Conservation (phyloP, 345 rosid genomes). For the Noccaea bulbosa region DNA sequence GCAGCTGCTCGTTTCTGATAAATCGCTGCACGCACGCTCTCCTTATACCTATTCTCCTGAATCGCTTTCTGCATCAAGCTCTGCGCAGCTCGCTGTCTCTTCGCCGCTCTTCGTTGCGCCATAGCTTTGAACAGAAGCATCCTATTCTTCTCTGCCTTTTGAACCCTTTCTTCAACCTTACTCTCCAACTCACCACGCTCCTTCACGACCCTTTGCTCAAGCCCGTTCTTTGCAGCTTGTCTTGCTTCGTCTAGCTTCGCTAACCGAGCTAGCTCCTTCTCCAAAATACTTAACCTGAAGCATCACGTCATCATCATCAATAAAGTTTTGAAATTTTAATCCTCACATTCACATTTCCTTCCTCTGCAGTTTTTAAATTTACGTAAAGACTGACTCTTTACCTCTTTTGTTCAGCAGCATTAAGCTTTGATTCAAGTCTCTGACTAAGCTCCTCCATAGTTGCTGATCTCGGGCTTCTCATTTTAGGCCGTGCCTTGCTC, state of each 20-base stretch:
- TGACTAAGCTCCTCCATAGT: constrained; percentile 81
- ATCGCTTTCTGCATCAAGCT: constrained; percentile 70
- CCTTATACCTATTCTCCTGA: constrained; percentile 90
- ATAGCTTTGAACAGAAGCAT: constrained; percentile 79
- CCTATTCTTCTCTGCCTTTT: constrained; percentile 89
- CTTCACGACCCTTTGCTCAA: constrained; percentile 65
- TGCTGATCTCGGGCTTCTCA: constrained; percentile 69
- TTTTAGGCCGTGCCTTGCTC: constrained; percentile 85
- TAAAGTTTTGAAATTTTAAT: not conserved
- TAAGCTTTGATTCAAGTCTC: constrained; percentile 92
- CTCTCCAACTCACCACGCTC: constrained; percentile 85
- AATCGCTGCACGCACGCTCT: constrained; percentile 74
- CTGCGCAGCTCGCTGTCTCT: constrained; percentile 79
- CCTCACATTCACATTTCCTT: constrained; percentile 1
- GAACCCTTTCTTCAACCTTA: constrained; percentile 75
- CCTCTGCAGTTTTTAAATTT: not conserved
- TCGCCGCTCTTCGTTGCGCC: constrained; percentile 68
- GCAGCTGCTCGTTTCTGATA: constrained; percentile 89
- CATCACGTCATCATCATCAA: not conserved
- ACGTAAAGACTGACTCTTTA: constrained; percentile 22
- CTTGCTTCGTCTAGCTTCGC: constrained; percentile 83
- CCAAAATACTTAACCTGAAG: constrained; percentile 73
- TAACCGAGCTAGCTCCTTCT: constrained; percentile 77
- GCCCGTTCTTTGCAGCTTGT: constrained; percentile 86
- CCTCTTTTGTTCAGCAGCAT: constrained; percentile 96